Conservation (phyloP, 306 rosid species). For the Mucuna pruriens region DNA sequence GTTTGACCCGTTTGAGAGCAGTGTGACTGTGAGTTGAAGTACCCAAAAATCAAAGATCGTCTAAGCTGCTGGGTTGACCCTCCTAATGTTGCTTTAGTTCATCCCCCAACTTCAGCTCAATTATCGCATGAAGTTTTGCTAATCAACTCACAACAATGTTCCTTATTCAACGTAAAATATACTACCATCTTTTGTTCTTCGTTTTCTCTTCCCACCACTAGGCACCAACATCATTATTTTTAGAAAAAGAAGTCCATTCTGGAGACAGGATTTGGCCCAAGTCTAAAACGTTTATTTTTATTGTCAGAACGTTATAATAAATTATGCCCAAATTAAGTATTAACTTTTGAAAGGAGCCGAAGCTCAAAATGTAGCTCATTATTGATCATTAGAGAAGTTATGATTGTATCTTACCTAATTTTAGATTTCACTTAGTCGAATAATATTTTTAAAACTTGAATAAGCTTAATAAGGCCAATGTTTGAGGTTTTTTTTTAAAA, state of each 20-base stretch:
- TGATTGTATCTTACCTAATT: not conserved
- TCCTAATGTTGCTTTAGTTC: not conserved
- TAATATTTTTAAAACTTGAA: not conserved
- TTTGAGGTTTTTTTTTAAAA: too few species aligned
- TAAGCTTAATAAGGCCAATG: too few species aligned
- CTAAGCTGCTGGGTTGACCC: not conserved
- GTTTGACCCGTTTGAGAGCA: not conserved
- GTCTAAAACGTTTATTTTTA: not conserved
- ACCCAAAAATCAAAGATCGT: not conserved
- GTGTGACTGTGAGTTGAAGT: not conserved
- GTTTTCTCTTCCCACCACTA: not conserved
- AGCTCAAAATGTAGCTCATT: not conserved
- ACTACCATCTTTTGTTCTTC: not conserved
- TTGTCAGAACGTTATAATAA: not conserved
- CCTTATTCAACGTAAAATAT: not conserved
- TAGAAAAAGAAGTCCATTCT: not conserved
- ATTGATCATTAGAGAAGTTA: not conserved
- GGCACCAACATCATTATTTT: not conserved
- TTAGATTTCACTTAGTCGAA: not conserved
- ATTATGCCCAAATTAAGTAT: not conserved
- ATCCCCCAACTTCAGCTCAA: conserved; percentile 31
- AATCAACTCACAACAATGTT: not conserved
- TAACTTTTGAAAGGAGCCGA: not conserved
- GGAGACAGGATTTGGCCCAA: not conserved
- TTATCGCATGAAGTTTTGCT: conserved; percentile 38